A percentile compares a stretch with the other conserved stretches of the same genome.
These are phyloP conservation scores for Cercis canadensis DNA, from an alignment of 306 rosid genomes.

Conservation along the genomic window DNA sequence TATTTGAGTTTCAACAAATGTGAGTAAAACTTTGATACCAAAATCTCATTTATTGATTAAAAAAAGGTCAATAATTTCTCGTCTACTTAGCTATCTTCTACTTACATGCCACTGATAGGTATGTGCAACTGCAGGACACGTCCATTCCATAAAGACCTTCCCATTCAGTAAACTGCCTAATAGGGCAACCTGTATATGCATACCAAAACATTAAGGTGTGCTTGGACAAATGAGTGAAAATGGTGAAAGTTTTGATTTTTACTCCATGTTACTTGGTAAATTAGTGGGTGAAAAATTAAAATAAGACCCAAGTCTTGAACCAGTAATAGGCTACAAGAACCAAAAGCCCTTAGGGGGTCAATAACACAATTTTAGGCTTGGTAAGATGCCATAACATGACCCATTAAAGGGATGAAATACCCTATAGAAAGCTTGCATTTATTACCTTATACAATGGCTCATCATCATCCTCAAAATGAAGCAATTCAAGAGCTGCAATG, in stretches of 20 bases:
- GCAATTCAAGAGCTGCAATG: conserved; percentile 49
- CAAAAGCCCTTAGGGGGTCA: no score
- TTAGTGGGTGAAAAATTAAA: no score
- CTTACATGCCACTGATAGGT: conserved; percentile 49
- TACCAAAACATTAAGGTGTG: no score
- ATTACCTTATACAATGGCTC: conserved; percentile 42
- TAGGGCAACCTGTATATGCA: conserved; percentile 38
- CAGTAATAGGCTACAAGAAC: no score
- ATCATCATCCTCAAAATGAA: conserved; percentile 19
- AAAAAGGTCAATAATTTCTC: conserved; percentile 3
- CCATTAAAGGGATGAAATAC: conserved; percentile 4
- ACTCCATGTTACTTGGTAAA: no score
- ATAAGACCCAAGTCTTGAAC: no score
- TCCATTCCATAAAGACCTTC: conserved; percentile 46
- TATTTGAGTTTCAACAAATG: conserved; percentile 8
- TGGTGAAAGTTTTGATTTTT: no score
- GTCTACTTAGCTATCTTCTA: background rate
- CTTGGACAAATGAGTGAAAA: no score
- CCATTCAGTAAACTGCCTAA: conserved; percentile 47
- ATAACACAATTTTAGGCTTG: no score
- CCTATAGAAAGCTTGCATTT: background rate
- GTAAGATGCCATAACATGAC: background rate
- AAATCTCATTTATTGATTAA: background rate
- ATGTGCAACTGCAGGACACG: conserved; percentile 40
- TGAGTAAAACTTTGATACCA: conserved; percentile 16